phyloP scores from a whole-genome alignment of 1,284 basidiomycete species.

The Marasmius sp. region DNA sequence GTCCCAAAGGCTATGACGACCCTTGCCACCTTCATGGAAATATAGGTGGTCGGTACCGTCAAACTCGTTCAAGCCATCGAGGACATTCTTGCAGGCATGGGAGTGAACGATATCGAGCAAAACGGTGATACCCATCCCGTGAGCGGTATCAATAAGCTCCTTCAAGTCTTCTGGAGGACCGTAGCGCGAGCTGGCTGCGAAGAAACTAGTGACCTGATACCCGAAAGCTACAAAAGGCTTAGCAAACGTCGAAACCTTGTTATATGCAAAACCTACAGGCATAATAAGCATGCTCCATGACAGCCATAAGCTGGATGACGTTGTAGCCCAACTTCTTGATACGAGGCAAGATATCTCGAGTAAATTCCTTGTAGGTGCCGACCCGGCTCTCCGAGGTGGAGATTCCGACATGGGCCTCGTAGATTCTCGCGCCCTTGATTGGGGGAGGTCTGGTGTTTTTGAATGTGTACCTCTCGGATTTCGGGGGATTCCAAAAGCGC shows the following conservation, averaged over 20 bases:
- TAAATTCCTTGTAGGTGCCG: constrained; percentile 96
- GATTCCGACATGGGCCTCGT: constrained; percentile 98
- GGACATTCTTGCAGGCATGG: constrained; percentile 96
- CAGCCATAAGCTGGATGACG: constrained; percentile 94
- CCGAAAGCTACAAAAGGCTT: constrained; percentile 72
- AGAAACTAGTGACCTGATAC: constrained; percentile 97
- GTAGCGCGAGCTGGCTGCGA: constrained; percentile 94
- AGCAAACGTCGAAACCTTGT: constrained; percentile 8
- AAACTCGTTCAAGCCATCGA: constrained; percentile 94
- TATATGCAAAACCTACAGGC: constrained; percentile 65
- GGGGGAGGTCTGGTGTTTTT: constrained; percentile 75
- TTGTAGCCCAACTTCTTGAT: constrained; percentile 95
- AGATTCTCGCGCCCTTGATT: constrained; percentile 80
- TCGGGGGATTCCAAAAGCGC: constrained; percentile 96
- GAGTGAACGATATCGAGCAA: constrained; percentile 97
- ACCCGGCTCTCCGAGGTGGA: constrained; percentile 87
- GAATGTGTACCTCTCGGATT: constrained; percentile 73
- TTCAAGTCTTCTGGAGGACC: constrained; percentile 95
- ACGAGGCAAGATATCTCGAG: constrained; percentile 78
- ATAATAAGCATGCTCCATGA: constrained; percentile 99
- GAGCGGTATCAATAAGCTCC: constrained; percentile 93
- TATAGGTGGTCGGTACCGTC: constrained; percentile 96
- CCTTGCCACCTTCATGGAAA: constrained; percentile 92
- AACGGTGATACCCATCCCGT: constrained; percentile 90
- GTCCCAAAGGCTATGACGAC: constrained; percentile 96